Evolutionary conservation across 2,329 filamentous ascomycete genomes (phyloP), one percentile per base, ranked within the genome.

Genomic region (Seiridium unicorne): DNA sequence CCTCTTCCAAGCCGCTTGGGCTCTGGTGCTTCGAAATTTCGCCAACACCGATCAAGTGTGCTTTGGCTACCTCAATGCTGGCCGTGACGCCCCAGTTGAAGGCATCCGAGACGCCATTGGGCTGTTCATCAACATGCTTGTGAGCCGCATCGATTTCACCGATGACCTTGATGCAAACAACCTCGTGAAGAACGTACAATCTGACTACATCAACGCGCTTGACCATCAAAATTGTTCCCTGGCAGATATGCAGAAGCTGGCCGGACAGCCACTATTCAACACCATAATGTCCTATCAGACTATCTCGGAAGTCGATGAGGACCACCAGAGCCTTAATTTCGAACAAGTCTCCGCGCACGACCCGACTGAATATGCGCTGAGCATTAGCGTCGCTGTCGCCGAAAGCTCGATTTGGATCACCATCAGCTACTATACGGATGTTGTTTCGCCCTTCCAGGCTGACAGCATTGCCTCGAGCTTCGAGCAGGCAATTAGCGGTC

Each of bases 71-170:
- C 76, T 84, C 0, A 69, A 82, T 3, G 82, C 81, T 0, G 84
- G 84, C 1, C 75, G 84, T 11, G 83, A 86, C 61, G 74, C 79
- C 3, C 77, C 81, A 1, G 72, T 86, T 1, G 70, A 74, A 2
- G 76, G 77, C 1, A 79, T 85, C 9, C 74, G 79, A 2, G 73
- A 79, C 3, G 77, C 81, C 1, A 76, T 82, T 9, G 84, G 84
- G 0, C 74, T 77, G 8, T 81, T 84, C 53, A 81, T 85, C 61
- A 84, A 83, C 58, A 84, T 85, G 77, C 74, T 86, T 3, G 78
- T 82, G 51, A 83, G 78, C 60, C 76, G 79, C 5, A 72, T 84
- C 3, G 67, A 72, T 59, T 64, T 81, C 68, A 59, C 70, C 53
- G 58, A 70, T 65, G 58, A 74, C 51, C 53, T 60, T 2, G 58